phyloP scores from a whole-genome alignment of 192 early-diverging fungal species.

The Ambispora gerdemannii region DNA sequence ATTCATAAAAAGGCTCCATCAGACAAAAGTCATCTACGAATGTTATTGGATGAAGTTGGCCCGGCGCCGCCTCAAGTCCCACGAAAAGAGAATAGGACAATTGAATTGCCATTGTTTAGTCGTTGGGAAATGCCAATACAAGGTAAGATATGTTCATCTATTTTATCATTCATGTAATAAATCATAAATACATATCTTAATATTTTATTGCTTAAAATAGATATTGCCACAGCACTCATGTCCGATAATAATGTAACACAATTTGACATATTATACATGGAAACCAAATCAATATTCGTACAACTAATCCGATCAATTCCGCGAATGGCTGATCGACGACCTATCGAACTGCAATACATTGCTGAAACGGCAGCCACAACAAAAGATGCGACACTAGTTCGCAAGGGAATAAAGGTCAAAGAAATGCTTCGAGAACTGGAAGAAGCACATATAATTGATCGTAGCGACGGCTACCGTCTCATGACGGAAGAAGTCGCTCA shows the following conservation, averaged over 20 bases:
- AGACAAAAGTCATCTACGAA: slow-evolving; percentile 77
- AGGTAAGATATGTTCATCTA: slow-evolving; percentile 54
- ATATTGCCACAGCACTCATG: slow-evolving; percentile 60
- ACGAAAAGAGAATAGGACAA: slow-evolving; percentile 72
- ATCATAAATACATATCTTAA: not conserved
- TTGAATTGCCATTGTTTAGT: slow-evolving; percentile 71
- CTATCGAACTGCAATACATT: slow-evolving; percentile 65
- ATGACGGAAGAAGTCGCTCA: slow-evolving; percentile 86
- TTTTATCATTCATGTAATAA: too few species aligned
- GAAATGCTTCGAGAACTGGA: slow-evolving; percentile 91
- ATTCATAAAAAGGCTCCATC: slow-evolving; percentile 51
- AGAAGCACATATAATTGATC: slow-evolving; percentile 69
- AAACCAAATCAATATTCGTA: slow-evolving; percentile 90
- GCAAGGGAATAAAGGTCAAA: slow-evolving; percentile 92
- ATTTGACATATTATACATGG: slow-evolving; percentile 92
- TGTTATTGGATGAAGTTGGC: slow-evolving; percentile 77
- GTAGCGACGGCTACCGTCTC: slow-evolving; percentile 70
- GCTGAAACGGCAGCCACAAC: slow-evolving; percentile 86
- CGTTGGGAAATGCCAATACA: slow-evolving; percentile 82
- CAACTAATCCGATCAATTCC: slow-evolving; percentile 91
- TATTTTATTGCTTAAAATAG: slow-evolving; percentile 18
- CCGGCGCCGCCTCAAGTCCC: slow-evolving; percentile 70
- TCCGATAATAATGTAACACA: slow-evolving; percentile 90
- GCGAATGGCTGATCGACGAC: slow-evolving; percentile 50
- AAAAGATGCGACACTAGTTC: slow-evolving; percentile 82